Base-by-base conservation (phyloP, 192 early-diverging fungal genomes). In the Coemansia sp. region DNA sequence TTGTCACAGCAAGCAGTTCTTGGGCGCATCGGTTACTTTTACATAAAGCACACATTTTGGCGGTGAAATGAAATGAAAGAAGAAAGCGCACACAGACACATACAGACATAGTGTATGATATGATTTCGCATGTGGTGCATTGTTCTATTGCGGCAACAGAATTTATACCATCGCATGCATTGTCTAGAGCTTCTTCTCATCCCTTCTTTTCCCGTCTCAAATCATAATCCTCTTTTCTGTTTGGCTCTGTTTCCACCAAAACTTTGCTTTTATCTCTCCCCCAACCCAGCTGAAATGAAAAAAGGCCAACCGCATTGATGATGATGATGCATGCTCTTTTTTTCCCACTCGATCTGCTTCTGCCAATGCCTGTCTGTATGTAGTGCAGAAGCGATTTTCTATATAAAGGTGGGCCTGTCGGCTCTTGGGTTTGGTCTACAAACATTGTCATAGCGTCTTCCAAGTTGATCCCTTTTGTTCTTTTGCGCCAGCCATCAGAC, bases 251-350 rank as follows among this genome's bases (percentile, higher is more conserved):
- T 26, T 26, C 26, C 26, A 26, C 26, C 26, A 26, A 26, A 26
- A 26, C 26, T 54, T 18, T 50, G 15, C 57, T 54, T 50, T 71
- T 39, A 44, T 10, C 4, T 40, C 62, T 19, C 52, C 47, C 58
- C 32, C 44, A 43, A 40, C 42, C 52, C 40, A 18, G 15, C 64
- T 50, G 21, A 26, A 16, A 21, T 23, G 49, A 6, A 65, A 62
- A 54, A 26, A 26, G 26, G 52, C 52, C 23, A 26, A 54, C 52
- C 9, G 16, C 12, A 50, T 50, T n/a, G n/a, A n/a, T 50, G 26
- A 26, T 26, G 26, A 26, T 26, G 26, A 26, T 50, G 7, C n/a
- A 4, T 50, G 10, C 8, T 18, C 21, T 26, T 26, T 13, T n/a
- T 50, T 21, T 7, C 52, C 21, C 9, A 6, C 19, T 54, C 26